phyloP scores from a whole-genome alignment of 257 asterid genomes.

The Plantago elongata region DNA sequence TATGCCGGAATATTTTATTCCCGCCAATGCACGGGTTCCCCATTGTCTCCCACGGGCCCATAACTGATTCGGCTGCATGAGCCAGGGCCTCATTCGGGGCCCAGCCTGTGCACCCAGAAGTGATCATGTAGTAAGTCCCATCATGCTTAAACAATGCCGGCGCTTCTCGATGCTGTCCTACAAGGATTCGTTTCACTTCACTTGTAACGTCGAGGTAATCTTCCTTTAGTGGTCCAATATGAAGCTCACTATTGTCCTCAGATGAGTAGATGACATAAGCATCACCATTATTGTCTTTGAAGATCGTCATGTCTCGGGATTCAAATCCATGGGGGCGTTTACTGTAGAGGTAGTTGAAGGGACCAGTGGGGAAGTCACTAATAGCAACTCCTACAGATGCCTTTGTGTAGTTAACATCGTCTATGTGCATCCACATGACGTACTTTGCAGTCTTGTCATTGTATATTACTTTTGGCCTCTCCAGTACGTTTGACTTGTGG shows the following conservation, averaged over 20 bases:
- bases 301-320: slow-evolving; percentile 94
- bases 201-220: slow-evolving; percentile 56
- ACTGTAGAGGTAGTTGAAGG: slow-evolving; percentile 71
- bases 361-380: slow-evolving; percentile 72
- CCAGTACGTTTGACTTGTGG: slow-evolving; percentile 74
- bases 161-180: slow-evolving; percentile 87
- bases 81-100: slow-evolving; percentile 89
- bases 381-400: slow-evolving; percentile 80
- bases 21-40: slow-evolving; percentile 99
- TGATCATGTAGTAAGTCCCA: slow-evolving; percentile 90
- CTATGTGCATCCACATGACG: slow-evolving; percentile 99
- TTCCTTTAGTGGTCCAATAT: slow-evolving; percentile 60
- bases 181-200: slow-evolving; percentile 52
- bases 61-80: slow-evolving; percentile 83
- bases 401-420: slow-evolving; percentile 84
- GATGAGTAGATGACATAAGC: slow-evolving; percentile 92
- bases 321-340: slow-evolving; percentile 85
- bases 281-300: slow-evolving; percentile 70
- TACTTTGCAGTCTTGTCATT: slow-evolving; percentile 59
- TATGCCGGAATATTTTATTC: slow-evolving; percentile 42
- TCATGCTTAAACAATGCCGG: slow-evolving; percentile 84
- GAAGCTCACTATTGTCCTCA: slow-evolving; percentile 82
- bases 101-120: slow-evolving; percentile 98
- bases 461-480: slow-evolving; percentile 96
- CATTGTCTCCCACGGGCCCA: slow-evolving; percentile 95